Percentiles rank a stretch among this genome's conserved stretches.
Conservation (phyloP, 257 asterid species). For the Dorcoceras hygrometricum region DNA sequence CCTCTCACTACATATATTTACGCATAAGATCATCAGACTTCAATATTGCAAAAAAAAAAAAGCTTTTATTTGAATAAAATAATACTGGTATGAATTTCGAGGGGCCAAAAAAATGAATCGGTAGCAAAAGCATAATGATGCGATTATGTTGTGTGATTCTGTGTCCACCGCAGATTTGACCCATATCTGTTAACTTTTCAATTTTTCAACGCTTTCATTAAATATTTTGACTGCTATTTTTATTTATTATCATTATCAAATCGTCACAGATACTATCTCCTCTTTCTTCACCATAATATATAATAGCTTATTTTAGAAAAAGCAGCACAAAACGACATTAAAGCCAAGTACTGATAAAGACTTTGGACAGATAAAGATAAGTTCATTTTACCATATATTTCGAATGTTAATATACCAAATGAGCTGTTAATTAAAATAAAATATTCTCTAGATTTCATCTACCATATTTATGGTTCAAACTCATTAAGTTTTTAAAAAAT, state of each 20-base stretch:
- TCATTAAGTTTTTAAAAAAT: too few species aligned
- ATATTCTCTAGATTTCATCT: too few species aligned
- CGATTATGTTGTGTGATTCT: slow-evolving; percentile 9
- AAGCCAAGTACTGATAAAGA: slow-evolving; percentile 9
- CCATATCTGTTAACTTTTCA: slow-evolving; percentile 20
- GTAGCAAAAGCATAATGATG: slow-evolving; percentile 18
- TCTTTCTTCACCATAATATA: not conserved
- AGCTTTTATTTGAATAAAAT: too few species aligned
- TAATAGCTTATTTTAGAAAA: not conserved
- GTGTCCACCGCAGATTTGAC: slow-evolving; percentile 37
- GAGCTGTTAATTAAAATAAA: too few species aligned
- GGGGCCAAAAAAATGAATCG: too few species aligned
- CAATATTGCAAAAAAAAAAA: too few species aligned
- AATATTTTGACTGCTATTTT: slow-evolving; percentile 5
- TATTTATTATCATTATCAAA: not conserved
- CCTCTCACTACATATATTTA: too few species aligned
- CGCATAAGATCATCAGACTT: too few species aligned
- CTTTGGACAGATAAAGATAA: slow-evolving; percentile 1
- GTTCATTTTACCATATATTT: not conserved
- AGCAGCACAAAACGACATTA: slow-evolving; percentile 19
- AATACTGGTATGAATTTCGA: too few species aligned
- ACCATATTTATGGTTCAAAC: too few species aligned
- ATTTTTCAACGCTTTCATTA: slow-evolving; percentile 37
- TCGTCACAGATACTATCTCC: not conserved
- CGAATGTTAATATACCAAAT: not conserved